Base-by-base conservation (phyloP, 352 stramenopile species). In the Phytophthora uliginosa region DNA sequence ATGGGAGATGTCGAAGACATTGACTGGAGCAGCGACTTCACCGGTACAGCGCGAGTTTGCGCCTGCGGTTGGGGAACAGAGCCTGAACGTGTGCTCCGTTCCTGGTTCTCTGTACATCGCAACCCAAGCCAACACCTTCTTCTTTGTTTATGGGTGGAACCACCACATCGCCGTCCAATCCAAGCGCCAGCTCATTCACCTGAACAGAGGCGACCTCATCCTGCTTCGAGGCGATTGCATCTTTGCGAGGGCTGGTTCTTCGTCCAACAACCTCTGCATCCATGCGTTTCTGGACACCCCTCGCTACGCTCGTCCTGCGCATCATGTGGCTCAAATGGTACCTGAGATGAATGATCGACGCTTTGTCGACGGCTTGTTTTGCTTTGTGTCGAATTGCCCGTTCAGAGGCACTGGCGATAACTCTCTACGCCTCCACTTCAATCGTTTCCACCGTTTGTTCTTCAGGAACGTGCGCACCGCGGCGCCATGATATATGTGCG, bases 291-390 rank as follows among this genome's bases (percentile, higher is more conserved):
- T 57, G 7, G 51, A 26, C 13, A 38, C 51, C 22, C 24, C 51
- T 17, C 51, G 4, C 26, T 57, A 34, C 15, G 24, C 22, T 7
- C 24, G 5, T 12, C 51, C 51, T 7, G 8, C 9, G 12, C 36
- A 24, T 3, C 24, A 34, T 9, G n/a, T 18, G 9, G 22, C 51
- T 2, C 5, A 38, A 17, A 57, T 57, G 12, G 24, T 57, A 6
- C n/a, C 8, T n/a, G 4, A 9, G 9, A 8, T 57, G 12, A 26
- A 24, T 6, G 24, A 40, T 13, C 7, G 4, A 10, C 1, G 51
- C 24, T 9, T 38, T 17, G 15, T 57, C 9, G 51, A 57, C 54
- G 54, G 51, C 20, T 4, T 45, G 4, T 60, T 60, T n/a, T 60
- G 54, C 34, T 60, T 50, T 12, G n/a, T 60, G 8, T 17, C 17